A percentile compares a stretch with the other conserved stretches of the same genome.
Evolutionary conservation across 208 protist genomes (phyloP).

Genomic region (Porcisia hertigi): DNA sequence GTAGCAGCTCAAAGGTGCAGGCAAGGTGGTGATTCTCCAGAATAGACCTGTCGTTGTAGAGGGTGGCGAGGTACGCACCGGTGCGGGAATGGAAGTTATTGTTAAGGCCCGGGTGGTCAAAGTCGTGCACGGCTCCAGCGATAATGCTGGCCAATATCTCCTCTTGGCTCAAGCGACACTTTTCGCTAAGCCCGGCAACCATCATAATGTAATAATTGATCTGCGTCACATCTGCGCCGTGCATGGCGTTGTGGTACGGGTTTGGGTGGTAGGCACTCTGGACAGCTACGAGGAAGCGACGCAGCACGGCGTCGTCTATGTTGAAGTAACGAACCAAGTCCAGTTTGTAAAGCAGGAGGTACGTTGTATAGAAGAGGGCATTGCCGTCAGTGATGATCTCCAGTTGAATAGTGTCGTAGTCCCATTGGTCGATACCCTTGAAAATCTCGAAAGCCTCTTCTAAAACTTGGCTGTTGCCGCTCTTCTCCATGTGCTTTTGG

Average conservation of each 20-base stretch:
- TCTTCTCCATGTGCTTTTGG: constrained; percentile 45
- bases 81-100: constrained; percentile 96
- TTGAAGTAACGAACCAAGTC: constrained; percentile 86
- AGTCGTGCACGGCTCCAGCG: constrained; percentile 94
- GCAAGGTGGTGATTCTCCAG: constrained; percentile 95
- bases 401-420: constrained; percentile 88
- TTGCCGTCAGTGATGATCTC: constrained; percentile 88
- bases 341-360: constrained; percentile 86
- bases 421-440: constrained; percentile 85
- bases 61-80: constrained; percentile 85
- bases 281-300: constrained; percentile 83
- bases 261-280: constrained; percentile 91
- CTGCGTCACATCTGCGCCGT: constrained; percentile 93
- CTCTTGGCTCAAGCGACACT: constrained; percentile 79
- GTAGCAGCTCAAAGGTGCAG: constrained; percentile 85
- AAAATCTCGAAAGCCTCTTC: constrained; percentile 80
- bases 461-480: constrained; percentile 53
- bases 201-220: constrained; percentile 94
- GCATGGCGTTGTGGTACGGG: constrained; percentile 93
- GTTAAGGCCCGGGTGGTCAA: constrained; percentile 96
- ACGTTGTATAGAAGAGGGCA: constrained; percentile 88
- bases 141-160: constrained; percentile 92
- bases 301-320: constrained; percentile 77
- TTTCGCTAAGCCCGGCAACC: constrained; percentile 63
- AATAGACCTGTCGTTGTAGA: constrained; percentile 94